Conservation (phyloP, 495 filamentous ascomycete species). For the Alectoria sarmentosa region DNA sequence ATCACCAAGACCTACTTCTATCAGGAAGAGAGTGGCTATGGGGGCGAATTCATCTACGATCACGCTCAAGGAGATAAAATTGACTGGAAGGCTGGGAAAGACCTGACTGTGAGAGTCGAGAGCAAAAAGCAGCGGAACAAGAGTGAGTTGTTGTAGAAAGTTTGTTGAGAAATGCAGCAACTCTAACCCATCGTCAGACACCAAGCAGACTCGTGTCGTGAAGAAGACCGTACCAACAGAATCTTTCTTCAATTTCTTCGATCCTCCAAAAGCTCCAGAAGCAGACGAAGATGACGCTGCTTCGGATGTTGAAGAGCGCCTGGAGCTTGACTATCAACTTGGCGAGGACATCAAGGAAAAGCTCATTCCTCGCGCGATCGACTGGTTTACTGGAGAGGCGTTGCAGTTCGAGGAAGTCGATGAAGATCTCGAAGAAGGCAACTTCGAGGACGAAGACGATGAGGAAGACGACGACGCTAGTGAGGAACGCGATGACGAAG, state of each 20-base stretch:
- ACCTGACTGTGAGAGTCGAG: constrained; percentile 89
- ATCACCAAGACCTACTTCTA: constrained; percentile 99
- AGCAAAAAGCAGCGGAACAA: constrained; percentile 99
- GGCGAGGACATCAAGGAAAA: constrained; percentile 99
- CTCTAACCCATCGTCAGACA: constrained; percentile 50
- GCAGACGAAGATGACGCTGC: constrained; percentile 70
- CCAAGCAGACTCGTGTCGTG: constrained; percentile 96
- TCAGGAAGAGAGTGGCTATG: constrained; percentile 97
- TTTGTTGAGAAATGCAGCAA: background rate
- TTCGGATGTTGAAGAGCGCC: constrained; percentile 91
- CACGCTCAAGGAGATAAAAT: constrained; percentile 98
- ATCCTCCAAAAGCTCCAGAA: constrained; percentile 78
- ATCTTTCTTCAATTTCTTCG: constrained; percentile 99
- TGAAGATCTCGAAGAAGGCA: constrained; percentile 76
- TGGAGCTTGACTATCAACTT: constrained; percentile 98
- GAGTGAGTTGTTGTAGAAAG: constrained; percentile 55
- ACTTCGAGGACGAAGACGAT: constrained; percentile 83
- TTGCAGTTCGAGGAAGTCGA: constrained; percentile 94
- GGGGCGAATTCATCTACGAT: constrained; percentile 99
- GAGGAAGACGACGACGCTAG: constrained; percentile 85
- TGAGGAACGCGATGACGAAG: constrained; percentile 79
- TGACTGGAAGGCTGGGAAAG: constrained; percentile 89
- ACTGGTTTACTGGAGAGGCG: constrained; percentile 99
- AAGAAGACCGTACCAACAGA: constrained; percentile 98
- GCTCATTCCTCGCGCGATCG: constrained; percentile 94